These are phyloP conservation scores for Cryphonectria carpinicola DNA, from an alignment of 2,329 filamentous ascomycete genomes.

Conservation along the genomic window DNA sequence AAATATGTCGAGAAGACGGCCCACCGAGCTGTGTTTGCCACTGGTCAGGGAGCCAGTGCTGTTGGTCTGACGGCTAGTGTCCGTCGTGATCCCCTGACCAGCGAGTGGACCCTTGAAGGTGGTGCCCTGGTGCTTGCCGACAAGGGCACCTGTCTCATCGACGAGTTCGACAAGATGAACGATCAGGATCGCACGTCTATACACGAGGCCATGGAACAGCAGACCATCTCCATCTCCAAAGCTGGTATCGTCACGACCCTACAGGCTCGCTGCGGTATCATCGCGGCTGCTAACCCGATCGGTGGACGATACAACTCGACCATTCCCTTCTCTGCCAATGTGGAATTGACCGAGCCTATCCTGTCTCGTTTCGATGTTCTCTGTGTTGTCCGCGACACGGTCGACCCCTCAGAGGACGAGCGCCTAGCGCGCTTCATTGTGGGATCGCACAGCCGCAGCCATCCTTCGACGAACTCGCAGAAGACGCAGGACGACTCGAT, in stretches of 20 bases:
- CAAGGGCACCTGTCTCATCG: slow-evolving; percentile 91
- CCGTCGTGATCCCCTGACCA: slow-evolving; percentile 90
- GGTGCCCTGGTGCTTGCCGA: slow-evolving; percentile 94
- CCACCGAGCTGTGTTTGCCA: slow-evolving; percentile 95
- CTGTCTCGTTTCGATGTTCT: slow-evolving; percentile 97
- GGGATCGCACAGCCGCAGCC: slow-evolving; percentile 88
- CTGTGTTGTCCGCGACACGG: slow-evolving; percentile 92
- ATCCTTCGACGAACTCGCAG: slow-evolving; percentile 59
- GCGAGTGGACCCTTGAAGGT: slow-evolving; percentile 96
- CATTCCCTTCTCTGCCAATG: slow-evolving; percentile 93
- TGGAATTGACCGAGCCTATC: slow-evolving; percentile 96
- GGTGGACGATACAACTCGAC: slow-evolving; percentile 96
- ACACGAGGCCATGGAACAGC: slow-evolving; percentile 99
- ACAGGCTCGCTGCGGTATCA: slow-evolving; percentile 93
- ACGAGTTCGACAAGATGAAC: slow-evolving; percentile 99
- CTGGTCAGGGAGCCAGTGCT: slow-evolving; percentile 93
- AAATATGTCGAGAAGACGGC: slow-evolving; percentile 99
- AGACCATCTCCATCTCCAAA: slow-evolving; percentile 98
- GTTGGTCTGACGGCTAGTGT: slow-evolving; percentile 98
- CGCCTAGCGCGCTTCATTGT: slow-evolving; percentile 93
- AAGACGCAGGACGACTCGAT: slow-evolving; percentile 54
- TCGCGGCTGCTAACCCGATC: slow-evolving; percentile 95
- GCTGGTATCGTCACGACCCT: slow-evolving; percentile 97
- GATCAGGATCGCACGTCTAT: slow-evolving; percentile 98
- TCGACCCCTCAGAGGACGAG: slow-evolving; percentile 91